A percentile compares a stretch with the other conserved stretches of the same genome.
phyloP scores from a whole-genome alignment of 345 rosid species.

The Xanthoceras sorbifolium region DNA sequence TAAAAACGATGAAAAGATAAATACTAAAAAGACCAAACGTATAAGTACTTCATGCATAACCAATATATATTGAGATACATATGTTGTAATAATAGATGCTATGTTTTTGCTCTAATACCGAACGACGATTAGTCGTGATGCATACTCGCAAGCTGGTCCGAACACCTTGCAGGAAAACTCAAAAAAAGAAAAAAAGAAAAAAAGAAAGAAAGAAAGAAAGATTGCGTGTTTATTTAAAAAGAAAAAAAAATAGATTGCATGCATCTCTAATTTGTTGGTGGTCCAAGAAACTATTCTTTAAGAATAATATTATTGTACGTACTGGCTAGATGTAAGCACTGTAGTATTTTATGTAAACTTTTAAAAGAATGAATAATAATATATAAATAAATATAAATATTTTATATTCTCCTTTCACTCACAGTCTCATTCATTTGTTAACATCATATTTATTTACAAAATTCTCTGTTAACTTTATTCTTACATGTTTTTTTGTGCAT shows the following conservation, averaged over 20 bases:
- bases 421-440: constrained; percentile 8
- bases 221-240: too few species aligned
- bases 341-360: neutral
- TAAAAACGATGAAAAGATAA: too few species aligned
- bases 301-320: constrained; percentile 9
- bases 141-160: too few species aligned
- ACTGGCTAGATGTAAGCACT: neutral
- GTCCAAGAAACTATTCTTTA: constrained; percentile 16
- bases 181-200: too few species aligned
- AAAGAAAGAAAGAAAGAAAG: too few species aligned
- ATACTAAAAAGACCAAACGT: neutral
- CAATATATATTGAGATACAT: too few species aligned
- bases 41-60: neutral
- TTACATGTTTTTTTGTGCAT: constrained; percentile 18
- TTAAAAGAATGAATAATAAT: neutral
- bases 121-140: too few species aligned
- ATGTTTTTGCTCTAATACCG: too few species aligned
- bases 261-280: neutral
- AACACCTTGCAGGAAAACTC: too few species aligned
- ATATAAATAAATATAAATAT: neutral
- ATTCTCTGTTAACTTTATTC: constrained; percentile 26
- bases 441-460: neutral
- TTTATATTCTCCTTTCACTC: constrained; percentile 11
- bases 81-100: too few species aligned
- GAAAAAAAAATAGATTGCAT: neutral